Conservation (phyloP, 495 filamentous ascomycete species). For the Xylaria flabelliformis region DNA sequence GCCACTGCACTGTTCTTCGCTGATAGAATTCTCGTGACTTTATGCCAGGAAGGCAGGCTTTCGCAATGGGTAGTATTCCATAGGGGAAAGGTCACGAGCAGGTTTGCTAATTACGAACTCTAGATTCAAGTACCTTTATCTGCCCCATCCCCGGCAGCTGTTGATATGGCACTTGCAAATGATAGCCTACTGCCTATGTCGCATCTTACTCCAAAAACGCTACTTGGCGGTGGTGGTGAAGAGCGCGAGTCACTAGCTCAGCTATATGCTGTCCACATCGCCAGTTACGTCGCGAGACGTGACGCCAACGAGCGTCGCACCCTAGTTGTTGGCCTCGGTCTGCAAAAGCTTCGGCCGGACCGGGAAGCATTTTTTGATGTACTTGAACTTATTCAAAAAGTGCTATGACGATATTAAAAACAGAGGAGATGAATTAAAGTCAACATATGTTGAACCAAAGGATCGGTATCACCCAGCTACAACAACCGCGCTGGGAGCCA, state of each 20-base stretch:
- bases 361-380: conserved; percentile 82
- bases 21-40: conserved; percentile 90
- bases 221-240: conserved; percentile 82
- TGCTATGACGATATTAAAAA: conserved; percentile 41
- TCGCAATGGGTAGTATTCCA: conserved; percentile 80
- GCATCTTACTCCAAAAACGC: conserved; percentile 83
- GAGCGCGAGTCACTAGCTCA: conserved; percentile 85
- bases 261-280: conserved; percentile 87
- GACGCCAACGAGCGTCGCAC: conserved; percentile 78
- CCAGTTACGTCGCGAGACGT: conserved; percentile 73
- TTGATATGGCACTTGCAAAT: conserved; percentile 60
- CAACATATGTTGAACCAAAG: not conserved
- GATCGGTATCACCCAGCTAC: conserved; percentile 32
- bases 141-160: conserved; percentile 63
- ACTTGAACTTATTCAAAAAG: conserved; percentile 76
- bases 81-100: not conserved
- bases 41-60: conserved; percentile 83
- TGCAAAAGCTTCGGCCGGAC: conserved; percentile 66
- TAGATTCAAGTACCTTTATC: conserved; percentile 90
- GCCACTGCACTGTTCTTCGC: conserved; percentile 75
- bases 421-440: not conserved
- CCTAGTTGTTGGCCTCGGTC: conserved; percentile 80
- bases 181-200: conserved; percentile 71
- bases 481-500: conserved; percentile 46
- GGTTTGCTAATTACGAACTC: conserved; percentile 35